Conservation (phyloP, 164 flowering plant genomes). For the Dillenia suffruticosa region DNA sequence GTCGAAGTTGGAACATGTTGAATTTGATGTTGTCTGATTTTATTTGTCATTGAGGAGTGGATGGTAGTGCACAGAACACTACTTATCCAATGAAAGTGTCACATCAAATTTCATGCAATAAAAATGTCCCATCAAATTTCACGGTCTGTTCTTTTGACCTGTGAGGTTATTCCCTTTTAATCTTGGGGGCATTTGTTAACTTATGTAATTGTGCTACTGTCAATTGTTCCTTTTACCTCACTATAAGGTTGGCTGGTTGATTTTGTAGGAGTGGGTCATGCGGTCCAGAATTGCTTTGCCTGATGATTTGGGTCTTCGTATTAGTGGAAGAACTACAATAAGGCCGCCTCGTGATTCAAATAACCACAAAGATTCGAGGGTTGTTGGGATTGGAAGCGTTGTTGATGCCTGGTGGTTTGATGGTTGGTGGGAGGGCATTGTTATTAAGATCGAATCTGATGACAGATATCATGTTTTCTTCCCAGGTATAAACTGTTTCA, state of each 20-base stretch:
- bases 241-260: not conserved
- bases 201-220: too few species aligned
- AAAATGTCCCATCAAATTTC: too few species aligned
- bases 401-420: slow-evolving; percentile 90
- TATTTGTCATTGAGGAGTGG: too few species aligned
- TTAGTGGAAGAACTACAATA: slow-evolving; percentile 47
- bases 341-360: slow-evolving; percentile 42
- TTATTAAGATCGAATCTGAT: slow-evolving; percentile 42
- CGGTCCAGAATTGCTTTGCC: slow-evolving; percentile 47
- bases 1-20: too few species aligned
- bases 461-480: slow-evolving; percentile 52
- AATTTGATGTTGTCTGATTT: too few species aligned
- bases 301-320: slow-evolving; percentile 50
- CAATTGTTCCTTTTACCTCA: too few species aligned
- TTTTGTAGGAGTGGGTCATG: slow-evolving; percentile 76
- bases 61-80: not conserved
- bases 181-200: too few species aligned
- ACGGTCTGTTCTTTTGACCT: too few species aligned
- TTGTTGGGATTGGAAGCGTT: slow-evolving; percentile 43
- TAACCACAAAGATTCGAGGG: slow-evolving; percentile 25
- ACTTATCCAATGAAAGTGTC: not conserved
- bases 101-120: not conserved
- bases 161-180: not conserved
- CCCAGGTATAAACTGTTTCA: slow-evolving; percentile 48
- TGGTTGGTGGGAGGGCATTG: slow-evolving; percentile 98